Percentiles rank a stretch among this genome's conserved stretches.
phyloP scores from a whole-genome alignment of 2,329 filamentous ascomycete genomes.

The Colletotrichum sp. region DNA sequence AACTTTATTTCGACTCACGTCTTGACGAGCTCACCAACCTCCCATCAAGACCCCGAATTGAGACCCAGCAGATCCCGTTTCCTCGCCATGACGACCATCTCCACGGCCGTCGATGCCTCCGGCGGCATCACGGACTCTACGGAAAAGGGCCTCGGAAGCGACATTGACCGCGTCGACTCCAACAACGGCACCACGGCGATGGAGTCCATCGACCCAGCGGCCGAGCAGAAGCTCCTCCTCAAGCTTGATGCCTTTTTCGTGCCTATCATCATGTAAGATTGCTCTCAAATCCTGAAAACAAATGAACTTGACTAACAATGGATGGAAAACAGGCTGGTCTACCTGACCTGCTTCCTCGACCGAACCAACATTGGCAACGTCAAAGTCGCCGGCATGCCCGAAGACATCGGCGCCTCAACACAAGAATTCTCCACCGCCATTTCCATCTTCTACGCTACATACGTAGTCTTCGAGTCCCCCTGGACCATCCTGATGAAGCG shows the following conservation, averaged over 20 bases:
- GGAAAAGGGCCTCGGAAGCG: constrained; percentile 4
- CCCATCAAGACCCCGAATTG: not conserved
- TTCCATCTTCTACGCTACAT: constrained; percentile 54
- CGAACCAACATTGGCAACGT: constrained; percentile 60
- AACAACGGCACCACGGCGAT: constrained; percentile 6
- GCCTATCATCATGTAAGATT: constrained; percentile 50
- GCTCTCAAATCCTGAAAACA: too few relatives aligned
- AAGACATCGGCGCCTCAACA: constrained; percentile 44
- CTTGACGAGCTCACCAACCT: not conserved
- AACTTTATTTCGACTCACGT: not conserved
- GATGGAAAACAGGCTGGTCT: constrained; percentile 41
- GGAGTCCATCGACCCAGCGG: constrained; percentile 29
- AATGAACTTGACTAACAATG: not conserved
- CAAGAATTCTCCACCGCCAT: constrained; percentile 47
- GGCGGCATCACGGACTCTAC: not conserved
- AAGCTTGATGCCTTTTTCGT: constrained; percentile 38
- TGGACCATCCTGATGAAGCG: constrained; percentile 36
- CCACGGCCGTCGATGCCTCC: not conserved
- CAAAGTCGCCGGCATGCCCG: constrained; percentile 49
- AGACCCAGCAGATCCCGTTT: not conserved
- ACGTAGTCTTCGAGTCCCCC: constrained; percentile 48
- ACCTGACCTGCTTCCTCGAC: constrained; percentile 60
- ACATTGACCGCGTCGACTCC: constrained; percentile 14
- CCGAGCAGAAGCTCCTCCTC: constrained; percentile 32
- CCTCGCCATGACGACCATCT: not conserved